phyloP scores from a whole-genome alignment of 2,329 filamentous ascomycete genomes.

The Grosmannia clavigera region DNA sequence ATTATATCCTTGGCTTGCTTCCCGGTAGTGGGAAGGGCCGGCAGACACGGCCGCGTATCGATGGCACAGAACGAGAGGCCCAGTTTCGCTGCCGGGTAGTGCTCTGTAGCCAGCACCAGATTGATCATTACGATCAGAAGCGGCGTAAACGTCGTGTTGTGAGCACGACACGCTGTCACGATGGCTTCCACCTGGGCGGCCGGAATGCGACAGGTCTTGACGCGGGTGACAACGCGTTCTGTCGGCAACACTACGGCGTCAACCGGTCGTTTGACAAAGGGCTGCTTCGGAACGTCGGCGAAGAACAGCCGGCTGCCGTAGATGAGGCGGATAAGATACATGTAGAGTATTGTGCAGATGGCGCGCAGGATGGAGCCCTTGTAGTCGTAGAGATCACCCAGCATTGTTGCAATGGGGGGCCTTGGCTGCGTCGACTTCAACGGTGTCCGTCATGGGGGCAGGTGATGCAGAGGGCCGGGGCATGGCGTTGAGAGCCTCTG shows the following conservation, averaged over 20 bases:
- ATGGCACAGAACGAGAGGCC: background rate
- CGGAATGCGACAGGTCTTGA: background rate
- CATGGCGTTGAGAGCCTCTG: background rate
- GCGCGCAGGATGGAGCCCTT: background rate
- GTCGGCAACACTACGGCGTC: background rate
- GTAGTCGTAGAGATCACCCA: background rate
- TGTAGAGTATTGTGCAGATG: background rate
- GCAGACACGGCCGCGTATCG: background rate
- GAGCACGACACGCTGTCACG: background rate
- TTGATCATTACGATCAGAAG: background rate
- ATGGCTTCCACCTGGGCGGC: background rate
- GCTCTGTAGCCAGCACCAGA: background rate
- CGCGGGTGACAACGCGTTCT: background rate
- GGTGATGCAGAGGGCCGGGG: no score
- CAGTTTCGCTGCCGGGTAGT: background rate
- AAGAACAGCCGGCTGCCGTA: background rate
- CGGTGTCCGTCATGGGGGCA: background rate
- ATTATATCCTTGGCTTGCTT: background rate
- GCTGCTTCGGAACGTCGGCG: background rate
- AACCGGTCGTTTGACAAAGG: background rate
- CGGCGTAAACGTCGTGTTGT: background rate
- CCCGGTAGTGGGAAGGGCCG: background rate
- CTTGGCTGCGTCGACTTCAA: background rate
- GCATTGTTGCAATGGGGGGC: background rate
- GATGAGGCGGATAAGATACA: background rate